Evolutionary conservation across 768 basidiomycete species (phyloP), one percentile per base, ranked within the genome.

Genomic region (Daedalea quercina): DNA sequence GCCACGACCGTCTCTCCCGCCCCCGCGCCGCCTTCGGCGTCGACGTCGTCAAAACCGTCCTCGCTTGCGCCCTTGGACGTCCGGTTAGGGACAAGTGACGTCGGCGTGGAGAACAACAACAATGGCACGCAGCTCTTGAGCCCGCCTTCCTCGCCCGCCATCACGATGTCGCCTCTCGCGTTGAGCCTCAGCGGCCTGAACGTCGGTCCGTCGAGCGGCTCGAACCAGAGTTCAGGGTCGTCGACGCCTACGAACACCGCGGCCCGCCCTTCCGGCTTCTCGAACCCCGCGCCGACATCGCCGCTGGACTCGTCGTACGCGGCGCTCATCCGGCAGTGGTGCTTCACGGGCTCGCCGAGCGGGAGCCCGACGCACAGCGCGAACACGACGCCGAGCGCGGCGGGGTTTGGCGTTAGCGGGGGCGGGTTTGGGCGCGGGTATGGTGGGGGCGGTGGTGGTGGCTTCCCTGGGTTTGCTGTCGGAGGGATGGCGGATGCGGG

Each of bases 271-370:
- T 6, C 20, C 11, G 44, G 13, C 20, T 20, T 13, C 44, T 9
- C 22, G 22, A 44, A 9, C 12, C 20, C 44, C 13, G 24, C 22
- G 24, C 7, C 24, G 44, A 17, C 44, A 6, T 23, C 44, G 9
- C 20, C 44, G 44, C 59, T 51, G 72, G 67, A 70, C 41, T 63
- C 69, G 25, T 66, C 68, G 15, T 85, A 85, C 60, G 76, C 84
- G 50, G 80, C 81, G 22, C 80, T 85, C 54, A 77, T 85, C 47
- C 60, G 70, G 51, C 78, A 82, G 63, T 86, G 84, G 84, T 85
- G 84, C 64, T 86, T 86, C 65, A 82, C 81, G 47, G 47, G 47
- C 25, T 47, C 46, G 46, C 46, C 46, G 25, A 47, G 23, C 23
- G 46, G 46, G 46, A 28, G 8, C 23, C 28, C 46, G 23, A 17